These are phyloP conservation scores for Annulohypoxylon moriforme DNA, from an alignment of 495 filamentous ascomycete genomes.

Conservation along the genomic window DNA sequence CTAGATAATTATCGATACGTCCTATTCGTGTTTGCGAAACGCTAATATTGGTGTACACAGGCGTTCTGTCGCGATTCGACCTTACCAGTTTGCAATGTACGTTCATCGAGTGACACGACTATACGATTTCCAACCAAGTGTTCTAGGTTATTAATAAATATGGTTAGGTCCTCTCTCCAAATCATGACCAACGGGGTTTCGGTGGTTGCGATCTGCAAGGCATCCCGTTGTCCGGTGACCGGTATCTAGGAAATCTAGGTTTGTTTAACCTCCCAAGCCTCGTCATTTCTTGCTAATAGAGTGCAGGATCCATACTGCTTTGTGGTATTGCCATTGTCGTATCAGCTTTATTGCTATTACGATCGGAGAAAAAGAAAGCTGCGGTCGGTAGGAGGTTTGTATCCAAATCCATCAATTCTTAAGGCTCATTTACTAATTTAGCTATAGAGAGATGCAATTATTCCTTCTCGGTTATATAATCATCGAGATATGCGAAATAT, in stretches of 20 bases:
- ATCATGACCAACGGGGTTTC: constrained; percentile 63
- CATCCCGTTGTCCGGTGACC: constrained; percentile 72
- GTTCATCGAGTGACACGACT: constrained; percentile 54
- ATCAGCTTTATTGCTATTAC: constrained; percentile 72
- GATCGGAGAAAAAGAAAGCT: constrained; percentile 92
- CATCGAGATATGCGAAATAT: constrained; percentile 94
- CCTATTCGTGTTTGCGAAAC: not conserved
- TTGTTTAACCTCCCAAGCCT: constrained; percentile 48
- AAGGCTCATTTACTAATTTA: constrained; percentile 39
- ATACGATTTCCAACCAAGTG: constrained; percentile 31
- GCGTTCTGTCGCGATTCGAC: constrained; percentile 97
- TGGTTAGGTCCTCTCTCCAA: constrained; percentile 57
- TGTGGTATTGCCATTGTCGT: constrained; percentile 79
- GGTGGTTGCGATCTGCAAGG: constrained; percentile 76
- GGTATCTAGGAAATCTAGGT: constrained; percentile 87
- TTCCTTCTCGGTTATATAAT: constrained; percentile 90
- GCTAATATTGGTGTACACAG: constrained; percentile 56
- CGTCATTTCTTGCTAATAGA: constrained; percentile 7
- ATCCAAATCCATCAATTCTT: not conserved
- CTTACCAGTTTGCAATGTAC: constrained; percentile 95
- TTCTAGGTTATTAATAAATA: constrained; percentile 22
- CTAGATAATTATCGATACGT: not conserved
- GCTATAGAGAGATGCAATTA: constrained; percentile 89
- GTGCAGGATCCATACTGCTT: constrained; percentile 87
- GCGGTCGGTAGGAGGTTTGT: constrained; percentile 91